Conservation (phyloP, 352 stramenopile genomes). For the Elongisporangium prolatum region DNA sequence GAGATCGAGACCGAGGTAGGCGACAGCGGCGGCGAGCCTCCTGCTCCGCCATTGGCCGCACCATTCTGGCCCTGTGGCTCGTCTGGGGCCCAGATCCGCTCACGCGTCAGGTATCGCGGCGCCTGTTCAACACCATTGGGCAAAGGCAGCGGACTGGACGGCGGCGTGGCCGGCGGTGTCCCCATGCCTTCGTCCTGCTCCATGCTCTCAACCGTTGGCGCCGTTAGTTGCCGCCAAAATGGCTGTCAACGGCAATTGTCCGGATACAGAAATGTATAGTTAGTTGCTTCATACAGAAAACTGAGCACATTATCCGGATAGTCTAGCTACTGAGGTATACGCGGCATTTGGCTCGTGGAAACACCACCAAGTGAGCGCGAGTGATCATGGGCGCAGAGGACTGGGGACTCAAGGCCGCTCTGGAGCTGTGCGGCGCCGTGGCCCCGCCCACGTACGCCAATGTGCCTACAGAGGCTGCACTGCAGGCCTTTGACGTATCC, state of each 20-base stretch:
- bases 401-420: constrained; percentile 46
- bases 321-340: background rate
- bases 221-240: background rate
- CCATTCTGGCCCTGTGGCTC: constrained; percentile 7
- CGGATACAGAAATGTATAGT: background rate
- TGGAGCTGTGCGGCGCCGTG: constrained; percentile 64
- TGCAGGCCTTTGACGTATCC: constrained; percentile 66
- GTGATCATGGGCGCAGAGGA: constrained; percentile 18
- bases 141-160: constrained; percentile 40
- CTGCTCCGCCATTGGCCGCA: constrained; percentile 4
- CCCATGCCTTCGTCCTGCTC: constrained; percentile 14
- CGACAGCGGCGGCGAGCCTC: constrained; percentile 25
- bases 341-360: background rate
- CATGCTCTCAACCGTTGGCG: background rate
- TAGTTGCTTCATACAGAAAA: too few relatives aligned
- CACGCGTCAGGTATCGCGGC: constrained; percentile 44
- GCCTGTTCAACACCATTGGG: constrained; percentile 3
- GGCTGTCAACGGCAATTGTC: background rate
- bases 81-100: constrained; percentile 11
- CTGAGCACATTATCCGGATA: background rate
- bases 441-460: constrained; percentile 45
- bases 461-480: constrained; percentile 41
- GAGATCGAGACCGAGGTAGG: constrained; percentile 67
- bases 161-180: constrained; percentile 52
- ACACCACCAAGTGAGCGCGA: background rate